These are phyloP conservation scores for Agaricus blazei DNA, from an alignment of 768 basidiomycete genomes.

Conservation along the genomic window DNA sequence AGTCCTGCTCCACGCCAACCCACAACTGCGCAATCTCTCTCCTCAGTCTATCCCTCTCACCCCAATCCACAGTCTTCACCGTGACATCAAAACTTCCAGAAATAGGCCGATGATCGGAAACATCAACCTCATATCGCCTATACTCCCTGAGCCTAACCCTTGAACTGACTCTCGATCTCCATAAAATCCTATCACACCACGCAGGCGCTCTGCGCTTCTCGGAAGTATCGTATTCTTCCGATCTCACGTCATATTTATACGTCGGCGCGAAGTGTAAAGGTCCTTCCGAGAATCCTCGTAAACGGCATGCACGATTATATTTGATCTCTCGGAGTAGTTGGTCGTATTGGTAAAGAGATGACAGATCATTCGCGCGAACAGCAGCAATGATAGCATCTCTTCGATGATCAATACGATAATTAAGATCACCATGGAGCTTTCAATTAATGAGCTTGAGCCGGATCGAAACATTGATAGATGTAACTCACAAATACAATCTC, in stretches of 20 bases:
- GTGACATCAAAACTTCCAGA: conserved; percentile 72
- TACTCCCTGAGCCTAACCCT: conserved; percentile 71
- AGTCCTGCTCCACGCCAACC: conserved; percentile 38
- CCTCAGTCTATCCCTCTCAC: conserved; percentile 53
- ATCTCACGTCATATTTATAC: conserved; percentile 88
- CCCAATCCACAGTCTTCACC: conserved; percentile 65
- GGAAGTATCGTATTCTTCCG: conserved; percentile 78
- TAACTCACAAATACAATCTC: conserved; percentile 82
- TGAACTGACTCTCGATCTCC: conserved; percentile 50
- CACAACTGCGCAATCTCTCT: conserved; percentile 51
- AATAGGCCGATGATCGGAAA: conserved; percentile 89
- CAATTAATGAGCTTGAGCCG: neutral
- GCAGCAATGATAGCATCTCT: conserved; percentile 76
- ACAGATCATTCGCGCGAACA: conserved; percentile 61
- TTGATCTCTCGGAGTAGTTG: conserved; percentile 89
- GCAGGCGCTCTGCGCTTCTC: conserved; percentile 89
- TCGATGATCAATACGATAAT: conserved; percentile 94
- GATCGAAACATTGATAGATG: neutral
- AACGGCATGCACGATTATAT: conserved; percentile 79
- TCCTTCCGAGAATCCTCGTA: conserved; percentile 80
- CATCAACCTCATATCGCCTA: conserved; percentile 76
- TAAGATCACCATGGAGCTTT: conserved; percentile 89
- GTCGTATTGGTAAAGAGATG: conserved; percentile 67
- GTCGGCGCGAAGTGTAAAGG: conserved; percentile 83
- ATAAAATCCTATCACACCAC: conserved; percentile 95